These are phyloP conservation scores for Hygrophila difformis DNA, from an alignment of 257 asterid genomes.

Conservation along the genomic window DNA sequence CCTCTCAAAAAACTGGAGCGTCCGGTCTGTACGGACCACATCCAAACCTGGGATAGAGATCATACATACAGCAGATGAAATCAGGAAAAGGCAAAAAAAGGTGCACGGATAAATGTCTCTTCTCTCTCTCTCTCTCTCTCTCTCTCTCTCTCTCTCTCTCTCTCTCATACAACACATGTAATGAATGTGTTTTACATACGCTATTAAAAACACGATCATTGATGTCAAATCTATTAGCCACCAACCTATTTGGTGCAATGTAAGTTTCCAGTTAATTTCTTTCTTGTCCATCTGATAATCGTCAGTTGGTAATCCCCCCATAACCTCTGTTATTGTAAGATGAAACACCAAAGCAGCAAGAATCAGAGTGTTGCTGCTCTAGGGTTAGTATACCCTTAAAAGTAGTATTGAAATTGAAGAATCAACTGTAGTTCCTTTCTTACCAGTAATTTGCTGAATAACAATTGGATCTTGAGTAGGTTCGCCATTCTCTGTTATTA, in stretches of 20 bases:
- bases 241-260: slow-evolving; percentile 92
- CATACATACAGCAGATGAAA: slow-evolving; percentile 9
- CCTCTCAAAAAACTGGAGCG: slow-evolving; percentile 64
- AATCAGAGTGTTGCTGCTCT: slow-evolving; percentile 1
- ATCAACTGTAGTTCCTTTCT: not conserved
- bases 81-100: slow-evolving; percentile 4
- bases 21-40: slow-evolving; percentile 88
- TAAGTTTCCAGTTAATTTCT: slow-evolving; percentile 85
- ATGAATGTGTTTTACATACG: not conserved
- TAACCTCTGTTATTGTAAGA: slow-evolving; percentile 19
- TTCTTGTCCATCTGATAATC: slow-evolving; percentile 43
- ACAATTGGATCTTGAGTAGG: slow-evolving; percentile 82
- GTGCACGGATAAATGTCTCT: too few relatives aligned
- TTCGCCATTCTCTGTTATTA: slow-evolving; percentile 77
- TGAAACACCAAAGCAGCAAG: slow-evolving; percentile 12
- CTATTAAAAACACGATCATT: not conserved
- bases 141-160: too few relatives aligned
- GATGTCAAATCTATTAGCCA: not conserved
- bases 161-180: too few relatives aligned
- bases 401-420: not conserved
- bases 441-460: slow-evolving; percentile 57
- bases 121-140: too few relatives aligned
- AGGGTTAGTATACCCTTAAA: not conserved
- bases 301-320: not conserved
- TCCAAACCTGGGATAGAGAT: slow-evolving; percentile 59